Base-by-base conservation (phyloP, 1,284 basidiomycete species). In the Ustilago curta region DNA sequence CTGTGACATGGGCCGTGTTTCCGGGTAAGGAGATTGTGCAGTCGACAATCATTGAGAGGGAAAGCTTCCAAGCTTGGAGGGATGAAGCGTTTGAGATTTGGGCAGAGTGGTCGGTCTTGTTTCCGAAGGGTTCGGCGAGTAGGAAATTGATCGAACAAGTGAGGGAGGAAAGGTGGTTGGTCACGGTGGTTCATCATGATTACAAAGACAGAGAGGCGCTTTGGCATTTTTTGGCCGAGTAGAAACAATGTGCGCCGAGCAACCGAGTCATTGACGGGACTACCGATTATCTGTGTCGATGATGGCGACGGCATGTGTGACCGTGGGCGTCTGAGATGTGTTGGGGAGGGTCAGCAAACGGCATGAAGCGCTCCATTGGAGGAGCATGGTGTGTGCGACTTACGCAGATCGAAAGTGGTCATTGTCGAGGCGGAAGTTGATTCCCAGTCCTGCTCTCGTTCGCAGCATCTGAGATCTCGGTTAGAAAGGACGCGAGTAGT, bases 61-160 rank as follows among this genome's bases (percentile, higher is more conserved):
- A 86, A 57, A 85, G 84, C 25, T 87, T 87, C 83, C 82, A 82
- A 39, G 85, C 86, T 3, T 87, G 86, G 86, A 87, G 90, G 87
- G 94, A 97, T 43, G 97, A 99, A 85, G 96, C 95, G 0, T 99
- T 97, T 83, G 92, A 91, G 8, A 96, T 97, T 72, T 99, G 96
- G 96, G 88, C 89, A 2, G 93, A 96, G 77, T 99, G 97, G 96
- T 91, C 93, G 19, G 89, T 91, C 25, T 91, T 93, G 68, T 97
- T 95, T 83, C 89, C 91, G 1, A 91, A 92, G 1, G 87, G 86
- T 8, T 94, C 94, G 0, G 86, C 88, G 8, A 91, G 94, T 61
- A 89, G 94, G 55, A 87, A 87, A 56, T 83, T 95, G 23, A 87
- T 99, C 25, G 91, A 95, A 59, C 77, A 85, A 8, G 89, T 98